Conservation (phyloP, 2,329 filamentous ascomycete genomes). For the Cercospora beticola region DNA sequence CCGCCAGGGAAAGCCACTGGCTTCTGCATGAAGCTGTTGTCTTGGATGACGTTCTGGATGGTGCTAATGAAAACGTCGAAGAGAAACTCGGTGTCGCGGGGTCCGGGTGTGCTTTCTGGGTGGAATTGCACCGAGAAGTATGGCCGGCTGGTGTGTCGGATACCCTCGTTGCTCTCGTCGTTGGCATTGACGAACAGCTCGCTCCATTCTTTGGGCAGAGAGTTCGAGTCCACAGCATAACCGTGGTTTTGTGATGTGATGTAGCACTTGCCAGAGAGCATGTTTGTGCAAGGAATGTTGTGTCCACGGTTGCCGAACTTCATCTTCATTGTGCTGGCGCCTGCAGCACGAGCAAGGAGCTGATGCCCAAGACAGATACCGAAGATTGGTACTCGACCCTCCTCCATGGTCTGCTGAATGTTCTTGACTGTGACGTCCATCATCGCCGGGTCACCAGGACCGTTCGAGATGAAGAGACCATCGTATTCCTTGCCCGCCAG, state of each 20-base stretch:
- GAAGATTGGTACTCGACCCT: slow-evolving; percentile 83
- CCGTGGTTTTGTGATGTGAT: slow-evolving; percentile 99
- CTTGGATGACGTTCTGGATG: slow-evolving; percentile 69
- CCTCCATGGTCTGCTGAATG: slow-evolving; percentile 71
- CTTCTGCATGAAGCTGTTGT: slow-evolving; percentile 64
- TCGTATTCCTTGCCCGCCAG: slow-evolving; percentile 83
- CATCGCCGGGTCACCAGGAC: slow-evolving; percentile 89
- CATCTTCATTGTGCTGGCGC: slow-evolving; percentile 88
- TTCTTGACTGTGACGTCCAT: slow-evolving; percentile 77
- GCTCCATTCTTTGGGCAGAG: slow-evolving; percentile 75
- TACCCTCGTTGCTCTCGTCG: slow-evolving; percentile 96
- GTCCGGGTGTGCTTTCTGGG: slow-evolving; percentile 92
- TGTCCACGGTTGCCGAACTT: slow-evolving; percentile 99
- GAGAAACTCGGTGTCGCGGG: slow-evolving; percentile 90
- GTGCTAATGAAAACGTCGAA: slow-evolving; percentile 96
- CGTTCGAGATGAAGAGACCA: slow-evolving; percentile 96
- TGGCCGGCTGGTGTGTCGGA: slow-evolving; percentile 78
- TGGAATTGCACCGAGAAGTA: slow-evolving; percentile 99
- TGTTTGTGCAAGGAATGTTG: slow-evolving; percentile 96
- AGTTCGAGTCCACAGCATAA: slow-evolving; percentile 82
- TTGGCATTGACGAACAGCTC: slow-evolving; percentile 98
- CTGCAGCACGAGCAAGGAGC: slow-evolving; percentile 82
- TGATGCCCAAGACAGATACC: slow-evolving; percentile 97
- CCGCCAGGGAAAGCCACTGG: slow-evolving; percentile 88
- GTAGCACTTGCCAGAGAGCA: slow-evolving; percentile 94